Evolutionary conservation across 371 early-diverging fungal genomes (phyloP), one percentile per base, ranked within the genome.

Genomic region (Circinella umbellata): DNA sequence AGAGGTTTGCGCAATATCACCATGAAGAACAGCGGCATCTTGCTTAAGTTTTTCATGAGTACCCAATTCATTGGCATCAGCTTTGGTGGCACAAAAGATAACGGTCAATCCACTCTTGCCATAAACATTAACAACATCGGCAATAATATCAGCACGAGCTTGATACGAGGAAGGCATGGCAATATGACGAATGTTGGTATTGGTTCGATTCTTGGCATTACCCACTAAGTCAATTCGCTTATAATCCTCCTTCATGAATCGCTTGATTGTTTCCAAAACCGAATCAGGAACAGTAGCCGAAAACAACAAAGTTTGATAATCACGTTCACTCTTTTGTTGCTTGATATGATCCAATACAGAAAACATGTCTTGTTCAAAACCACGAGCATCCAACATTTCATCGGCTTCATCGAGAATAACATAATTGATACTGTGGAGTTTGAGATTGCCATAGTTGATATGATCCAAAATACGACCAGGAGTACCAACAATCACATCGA

Each of bases 391-490:
- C 75, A 98, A 88, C 94, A 92, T 92, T 75, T 93, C 93, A 81
- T 99, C 99, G 8, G 98, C 98, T 83, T 99, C 99, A 78, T 99
- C 99, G 66, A 99, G 74, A 71, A 92, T 88, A 62, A 95, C 83
- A 74, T 93, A 95, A 51, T 85, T 81, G 53, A 96, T 75, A 59
- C 85, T 78, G 63, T 88, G 84, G 49, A 97, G 87, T 54, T 89
- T 89, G 65, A 97, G 78, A 73, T 87, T 91, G 69, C 91, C 93
- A 71, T 91, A 94, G 66, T 98, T 92, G 71, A 98, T 91, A 63
- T 97, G 93, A 76, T 99, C 99, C 64, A 97, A 88, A 46, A 98
- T 82, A 75, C 99, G 94, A 39, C 99, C 99, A 4, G 99, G 99
- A 15, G 99, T 98, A 55, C 98, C 99, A 38, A 99, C 93, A 34